Evolutionary conservation across 108 stramenopile species (phyloP).

Genomic region (Pseudonitzschia pungens): DNA sequence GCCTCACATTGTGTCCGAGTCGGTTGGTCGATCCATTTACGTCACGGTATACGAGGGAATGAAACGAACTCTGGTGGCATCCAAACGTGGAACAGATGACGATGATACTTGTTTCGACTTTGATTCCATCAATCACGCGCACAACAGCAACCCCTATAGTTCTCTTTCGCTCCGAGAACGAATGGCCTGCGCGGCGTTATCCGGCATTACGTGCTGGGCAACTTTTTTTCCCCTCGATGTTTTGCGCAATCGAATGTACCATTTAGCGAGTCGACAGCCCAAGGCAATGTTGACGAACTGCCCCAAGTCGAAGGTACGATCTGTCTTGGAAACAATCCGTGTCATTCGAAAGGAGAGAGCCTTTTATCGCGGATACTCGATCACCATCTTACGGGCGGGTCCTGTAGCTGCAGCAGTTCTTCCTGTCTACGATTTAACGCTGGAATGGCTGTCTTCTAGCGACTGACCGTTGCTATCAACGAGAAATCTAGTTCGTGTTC

Average conservation of each 20-base stretch:
- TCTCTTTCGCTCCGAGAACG: slow-evolving; percentile 49
- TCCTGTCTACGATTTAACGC: slow-evolving; percentile 69
- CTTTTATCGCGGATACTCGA: slow-evolving; percentile 64
- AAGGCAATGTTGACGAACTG: neutral
- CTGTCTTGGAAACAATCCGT: slow-evolving; percentile 27
- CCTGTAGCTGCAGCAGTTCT: slow-evolving; percentile 80
- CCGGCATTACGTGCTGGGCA: slow-evolving; percentile 73
- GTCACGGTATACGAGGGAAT: slow-evolving; percentile 56
- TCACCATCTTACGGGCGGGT: slow-evolving; percentile 71
- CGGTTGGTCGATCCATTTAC: slow-evolving; percentile 59
- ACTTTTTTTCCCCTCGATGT: slow-evolving; percentile 71
- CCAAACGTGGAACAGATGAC: neutral
- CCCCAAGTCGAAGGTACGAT: neutral
- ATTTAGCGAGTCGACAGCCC: slow-evolving; percentile 13
- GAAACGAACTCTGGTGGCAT: slow-evolving; percentile 43
- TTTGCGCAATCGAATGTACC: slow-evolving; percentile 58
- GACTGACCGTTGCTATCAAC: no score
- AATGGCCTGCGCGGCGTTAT: slow-evolving; percentile 64
- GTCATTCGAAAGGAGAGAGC: slow-evolving; percentile 33
- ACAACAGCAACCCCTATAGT: no score
- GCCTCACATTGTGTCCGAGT: slow-evolving; percentile 62
- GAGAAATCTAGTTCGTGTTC: no score
- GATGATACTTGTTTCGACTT: neutral
- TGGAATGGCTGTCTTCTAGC: slow-evolving; percentile 30
- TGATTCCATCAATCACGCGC: no score